A percentile compares a stretch with the other conserved stretches of the same genome.
These are phyloP conservation scores for Theileria luwenshuni DNA, from an alignment of 169 alveolate species.

Conservation along the genomic window DNA sequence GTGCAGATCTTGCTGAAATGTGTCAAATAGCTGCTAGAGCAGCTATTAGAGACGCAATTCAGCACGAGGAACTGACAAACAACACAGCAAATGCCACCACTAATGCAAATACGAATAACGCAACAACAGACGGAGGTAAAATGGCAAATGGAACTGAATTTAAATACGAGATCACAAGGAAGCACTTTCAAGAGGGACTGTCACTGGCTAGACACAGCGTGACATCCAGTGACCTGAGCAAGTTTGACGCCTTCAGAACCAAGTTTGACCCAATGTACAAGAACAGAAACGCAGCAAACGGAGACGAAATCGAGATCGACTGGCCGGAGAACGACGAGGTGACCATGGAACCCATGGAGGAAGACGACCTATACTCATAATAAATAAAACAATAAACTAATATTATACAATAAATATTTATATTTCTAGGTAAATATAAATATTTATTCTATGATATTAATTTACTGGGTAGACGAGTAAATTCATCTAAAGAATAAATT, in stretches of 20 bases:
- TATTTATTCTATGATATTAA: too few relatives aligned
- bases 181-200: conserved; percentile 98
- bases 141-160: conserved; percentile 79
- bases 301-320: conserved; percentile 85
- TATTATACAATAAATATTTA: background rate
- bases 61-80: conserved; percentile 75
- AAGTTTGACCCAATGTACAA: conserved; percentile 98
- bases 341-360: conserved; percentile 71
- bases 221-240: conserved; percentile 88
- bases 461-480: too few relatives aligned
- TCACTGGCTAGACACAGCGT: conserved; percentile 98
- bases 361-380: conserved; percentile 77
- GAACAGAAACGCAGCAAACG: conserved; percentile 85
- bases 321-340: conserved; percentile 89
- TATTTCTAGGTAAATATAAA: background rate
- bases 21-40: conserved; percentile 99
- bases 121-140: conserved; percentile 65
- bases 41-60: conserved; percentile 98
- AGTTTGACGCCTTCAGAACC: conserved; percentile 95
- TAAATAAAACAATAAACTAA: background rate
- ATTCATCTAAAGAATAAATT: background rate
- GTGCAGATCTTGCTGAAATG: conserved; percentile 99
- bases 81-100: background rate
- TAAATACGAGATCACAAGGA: conserved; percentile 93
- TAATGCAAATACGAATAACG: conserved; percentile 37